Conservation (phyloP, 768 basidiomycete genomes). For the Lactarius sp. region DNA sequence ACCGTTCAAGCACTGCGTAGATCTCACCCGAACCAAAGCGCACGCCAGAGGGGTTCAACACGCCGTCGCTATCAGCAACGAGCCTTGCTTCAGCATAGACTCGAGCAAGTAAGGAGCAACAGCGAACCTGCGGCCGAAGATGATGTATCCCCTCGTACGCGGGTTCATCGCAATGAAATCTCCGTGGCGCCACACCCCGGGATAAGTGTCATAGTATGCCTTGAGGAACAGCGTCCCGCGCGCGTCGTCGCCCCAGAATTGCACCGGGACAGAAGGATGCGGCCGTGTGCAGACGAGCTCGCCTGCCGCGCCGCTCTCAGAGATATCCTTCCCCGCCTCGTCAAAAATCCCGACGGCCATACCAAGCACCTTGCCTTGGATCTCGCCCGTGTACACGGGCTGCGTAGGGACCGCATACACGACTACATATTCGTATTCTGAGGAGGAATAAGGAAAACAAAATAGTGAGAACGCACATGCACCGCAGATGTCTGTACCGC, state of each 20-base stretch:
- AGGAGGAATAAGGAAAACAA: conserved; percentile 3
- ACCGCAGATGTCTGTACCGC: conserved; percentile 68
- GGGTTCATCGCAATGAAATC: conserved; percentile 66
- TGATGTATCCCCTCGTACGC: conserved; percentile 52
- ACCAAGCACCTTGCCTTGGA: conserved; percentile 56
- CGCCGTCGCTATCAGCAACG: conserved; percentile 49
- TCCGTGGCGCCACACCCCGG: conserved; percentile 64
- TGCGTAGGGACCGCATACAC: conserved; percentile 45
- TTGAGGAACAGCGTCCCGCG: conserved; percentile 52
- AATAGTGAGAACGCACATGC: conserved; percentile 43
- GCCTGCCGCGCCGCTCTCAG: conserved; percentile 42
- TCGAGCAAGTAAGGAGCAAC: not conserved
- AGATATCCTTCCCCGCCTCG: conserved; percentile 48
- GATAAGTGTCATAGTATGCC: conserved; percentile 60
- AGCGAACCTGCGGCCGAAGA: conserved; percentile 54
- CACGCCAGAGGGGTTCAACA: conserved; percentile 74
- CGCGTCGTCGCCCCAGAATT: conserved; percentile 59
- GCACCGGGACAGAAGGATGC: conserved; percentile 63
- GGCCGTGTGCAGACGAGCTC: conserved; percentile 65
- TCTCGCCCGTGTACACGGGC: conserved; percentile 62
- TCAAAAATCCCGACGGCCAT: conserved; percentile 63
- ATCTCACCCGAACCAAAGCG: conserved; percentile 81
- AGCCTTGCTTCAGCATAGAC: conserved; percentile 19
- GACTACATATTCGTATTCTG: conserved; percentile 37
- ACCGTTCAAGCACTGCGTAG: conserved; percentile 60